Conservation (phyloP, 768 basidiomycete species). For the Kondoa subrosea region DNA sequence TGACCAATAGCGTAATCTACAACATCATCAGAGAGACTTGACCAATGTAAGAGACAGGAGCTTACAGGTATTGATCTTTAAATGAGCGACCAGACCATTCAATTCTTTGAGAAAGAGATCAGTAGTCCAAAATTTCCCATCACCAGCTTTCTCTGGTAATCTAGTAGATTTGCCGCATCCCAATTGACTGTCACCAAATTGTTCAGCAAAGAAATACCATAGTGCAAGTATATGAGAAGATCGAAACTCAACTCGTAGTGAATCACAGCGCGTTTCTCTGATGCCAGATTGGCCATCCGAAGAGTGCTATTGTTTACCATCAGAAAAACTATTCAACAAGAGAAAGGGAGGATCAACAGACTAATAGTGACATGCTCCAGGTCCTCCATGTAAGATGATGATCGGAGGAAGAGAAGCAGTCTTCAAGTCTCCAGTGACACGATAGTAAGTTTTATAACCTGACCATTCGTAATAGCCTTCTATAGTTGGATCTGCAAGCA, state of each 20-base stretch:
- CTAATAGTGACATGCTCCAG: too few species aligned
- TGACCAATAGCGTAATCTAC: not conserved
- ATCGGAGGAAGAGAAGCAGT: not conserved
- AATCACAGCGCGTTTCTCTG: not conserved
- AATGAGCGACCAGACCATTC: not conserved
- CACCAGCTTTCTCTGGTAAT: not conserved
- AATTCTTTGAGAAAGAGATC: not conserved
- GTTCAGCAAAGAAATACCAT: not conserved
- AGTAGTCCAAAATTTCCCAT: not conserved
- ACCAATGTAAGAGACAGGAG: not conserved
- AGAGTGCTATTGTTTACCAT: not conserved
- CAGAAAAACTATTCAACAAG: not conserved
- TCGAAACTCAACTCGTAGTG: not conserved
- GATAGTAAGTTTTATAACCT: not conserved
- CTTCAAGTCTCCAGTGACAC: not conserved
- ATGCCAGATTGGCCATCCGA: not conserved
- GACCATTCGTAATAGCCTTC: not conserved
- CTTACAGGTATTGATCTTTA: not conserved
- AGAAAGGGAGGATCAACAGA: too few species aligned
- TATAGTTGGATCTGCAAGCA: not conserved
- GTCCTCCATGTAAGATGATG: not conserved
- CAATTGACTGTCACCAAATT: not conserved
- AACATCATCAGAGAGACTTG: not conserved
- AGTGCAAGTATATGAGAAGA: too few species aligned
- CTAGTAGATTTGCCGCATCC: not conserved